Evolutionary conservation across 306 rosid genomes (phyloP).

Genomic region (Medicago truncatula): DNA sequence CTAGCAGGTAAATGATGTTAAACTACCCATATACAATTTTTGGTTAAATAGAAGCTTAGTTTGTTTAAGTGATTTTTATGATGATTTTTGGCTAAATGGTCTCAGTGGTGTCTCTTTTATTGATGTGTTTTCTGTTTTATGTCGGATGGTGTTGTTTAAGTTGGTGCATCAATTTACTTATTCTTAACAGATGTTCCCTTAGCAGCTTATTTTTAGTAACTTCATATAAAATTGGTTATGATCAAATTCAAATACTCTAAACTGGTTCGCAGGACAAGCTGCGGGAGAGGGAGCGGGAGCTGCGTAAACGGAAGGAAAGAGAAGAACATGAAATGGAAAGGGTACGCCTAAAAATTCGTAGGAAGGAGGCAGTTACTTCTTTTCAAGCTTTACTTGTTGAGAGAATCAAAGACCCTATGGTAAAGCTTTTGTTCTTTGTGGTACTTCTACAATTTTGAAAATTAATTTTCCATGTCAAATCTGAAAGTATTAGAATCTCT

Average conservation of each 20-base stretch:
- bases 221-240: not conserved
- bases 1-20: conserved; percentile 27
- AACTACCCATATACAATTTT: conserved; percentile 13
- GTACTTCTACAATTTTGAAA: not conserved
- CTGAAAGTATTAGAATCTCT: conserved; percentile 21
- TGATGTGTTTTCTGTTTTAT: conserved; percentile 21
- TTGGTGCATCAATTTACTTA: conserved; percentile 17
- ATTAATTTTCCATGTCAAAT: conserved; percentile 13
- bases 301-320: conserved; percentile 95
- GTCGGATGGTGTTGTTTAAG: not conserved
- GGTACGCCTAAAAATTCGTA: conserved; percentile 81
- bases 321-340: conserved; percentile 98
- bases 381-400: conserved; percentile 97
- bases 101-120: not conserved
- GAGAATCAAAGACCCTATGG: conserved; percentile 89
- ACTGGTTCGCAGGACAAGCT: conserved; percentile 76
- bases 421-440: conserved; percentile 45
- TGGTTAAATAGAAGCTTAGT: conserved; percentile 12
- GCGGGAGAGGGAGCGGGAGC: conserved; percentile 92
- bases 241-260: conserved; percentile 20
- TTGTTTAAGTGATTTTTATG: conserved; percentile 32
- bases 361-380: conserved; percentile 85
- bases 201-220: not conserved
- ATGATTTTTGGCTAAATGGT: not conserved
- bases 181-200: not conserved